Conservation (phyloP, 495 filamentous ascomycete species). For the Penicillium bovifimosum region DNA sequence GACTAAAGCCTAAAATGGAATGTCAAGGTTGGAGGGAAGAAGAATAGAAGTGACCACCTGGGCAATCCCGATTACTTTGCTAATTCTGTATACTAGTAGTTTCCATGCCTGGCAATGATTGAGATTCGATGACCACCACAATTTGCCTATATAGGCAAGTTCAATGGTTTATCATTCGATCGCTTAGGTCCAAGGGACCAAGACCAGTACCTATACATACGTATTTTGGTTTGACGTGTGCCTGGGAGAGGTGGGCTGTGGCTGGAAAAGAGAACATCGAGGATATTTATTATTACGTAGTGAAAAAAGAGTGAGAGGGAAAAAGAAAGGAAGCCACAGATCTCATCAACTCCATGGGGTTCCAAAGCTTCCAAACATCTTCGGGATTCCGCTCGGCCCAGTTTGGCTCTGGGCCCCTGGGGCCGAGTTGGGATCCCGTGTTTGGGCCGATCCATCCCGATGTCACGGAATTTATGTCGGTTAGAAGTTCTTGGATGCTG, state of each 20-base stretch:
- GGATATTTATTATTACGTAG: neutral
- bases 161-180: no score
- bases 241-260: neutral
- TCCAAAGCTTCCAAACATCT: neutral
- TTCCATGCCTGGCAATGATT: neutral
- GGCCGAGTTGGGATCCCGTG: slow-evolving; percentile 1
- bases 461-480: neutral
- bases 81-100: neutral
- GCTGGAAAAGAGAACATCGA: neutral
- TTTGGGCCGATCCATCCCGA: slow-evolving; percentile 4
- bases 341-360: slow-evolving; percentile 4
- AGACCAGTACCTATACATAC: no score
- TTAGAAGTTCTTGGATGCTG: neutral
- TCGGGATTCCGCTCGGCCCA: slow-evolving; percentile 8
- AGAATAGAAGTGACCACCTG: neutral
- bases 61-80: neutral
- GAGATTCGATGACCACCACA: neutral
- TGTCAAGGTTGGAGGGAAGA: neutral
- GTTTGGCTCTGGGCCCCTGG: neutral
- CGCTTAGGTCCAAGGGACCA: neutral
- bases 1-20: no score
- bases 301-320: neutral
- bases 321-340: neutral
- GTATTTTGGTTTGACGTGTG: neutral
- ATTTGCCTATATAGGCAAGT: neutral